These are phyloP conservation scores for Cystobasidium onofrii DNA, from an alignment of 768 basidiomycete species.

Conservation along the genomic window DNA sequence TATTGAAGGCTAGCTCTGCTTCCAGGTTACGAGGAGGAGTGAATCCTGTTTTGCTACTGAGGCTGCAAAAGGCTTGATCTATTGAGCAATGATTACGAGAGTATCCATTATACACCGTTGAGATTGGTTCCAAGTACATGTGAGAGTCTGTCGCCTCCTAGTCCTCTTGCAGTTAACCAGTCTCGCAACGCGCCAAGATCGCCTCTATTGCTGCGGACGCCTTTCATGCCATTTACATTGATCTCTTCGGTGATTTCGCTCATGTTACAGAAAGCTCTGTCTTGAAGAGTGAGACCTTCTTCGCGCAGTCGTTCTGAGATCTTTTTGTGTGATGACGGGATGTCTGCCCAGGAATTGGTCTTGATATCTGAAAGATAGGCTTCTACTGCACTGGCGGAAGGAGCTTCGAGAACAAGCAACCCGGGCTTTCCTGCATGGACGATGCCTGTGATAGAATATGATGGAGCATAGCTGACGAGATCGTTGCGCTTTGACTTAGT, in stretches of 20 bases:
- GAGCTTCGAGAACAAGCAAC: slow-evolving; percentile 26
- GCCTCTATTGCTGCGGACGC: slow-evolving; percentile 9
- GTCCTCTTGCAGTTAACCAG: slow-evolving; percentile 11
- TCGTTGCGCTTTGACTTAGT: slow-evolving; percentile 17
- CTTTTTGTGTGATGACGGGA: slow-evolving; percentile 24
- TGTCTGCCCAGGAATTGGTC: slow-evolving; percentile 25
- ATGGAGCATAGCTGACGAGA: slow-evolving; percentile 2
- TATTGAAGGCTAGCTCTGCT: neutral
- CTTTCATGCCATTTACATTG: slow-evolving; percentile 29
- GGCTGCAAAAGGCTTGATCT: too few species aligned
- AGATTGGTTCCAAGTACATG: slow-evolving; percentile 16
- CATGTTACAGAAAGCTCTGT: slow-evolving; percentile 18
- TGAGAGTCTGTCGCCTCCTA: slow-evolving; percentile 18
- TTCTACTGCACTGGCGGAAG: neutral
- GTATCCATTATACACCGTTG: neutral
- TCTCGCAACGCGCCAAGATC: slow-evolving; percentile 11
- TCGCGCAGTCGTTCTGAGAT: slow-evolving; percentile 16
- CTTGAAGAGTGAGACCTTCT: neutral
- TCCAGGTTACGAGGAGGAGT: too few species aligned
- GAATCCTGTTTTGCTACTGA: too few species aligned
- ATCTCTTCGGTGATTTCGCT: slow-evolving; percentile 28
- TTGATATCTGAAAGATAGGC: slow-evolving; percentile 28
- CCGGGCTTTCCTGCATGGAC: slow-evolving; percentile 22
- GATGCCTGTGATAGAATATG: slow-evolving; percentile 15
- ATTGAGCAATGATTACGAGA: too few species aligned